Base-by-base conservation (phyloP, 208 protist species). In the Wallacemonas collosoma region DNA sequence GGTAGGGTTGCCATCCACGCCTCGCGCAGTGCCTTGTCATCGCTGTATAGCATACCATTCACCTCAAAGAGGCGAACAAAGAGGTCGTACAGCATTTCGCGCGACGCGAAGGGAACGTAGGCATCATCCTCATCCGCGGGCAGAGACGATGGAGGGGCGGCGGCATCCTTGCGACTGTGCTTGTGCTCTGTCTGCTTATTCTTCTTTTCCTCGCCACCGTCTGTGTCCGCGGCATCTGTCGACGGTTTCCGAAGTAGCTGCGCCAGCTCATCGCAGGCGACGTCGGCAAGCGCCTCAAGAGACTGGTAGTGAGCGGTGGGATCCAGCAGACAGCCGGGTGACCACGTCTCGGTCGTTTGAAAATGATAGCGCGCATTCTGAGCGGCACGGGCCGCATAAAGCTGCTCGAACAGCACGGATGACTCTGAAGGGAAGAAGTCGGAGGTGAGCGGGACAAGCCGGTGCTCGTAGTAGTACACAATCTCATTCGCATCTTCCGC, bases 331-430 rank as follows among this genome's bases (percentile, higher is more conserved):
- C 68, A 73, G 2, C 79, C 82, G 11, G 84, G 81, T 57, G 84
- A 83, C 68, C 75, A 81, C 60, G 66, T 77, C 58, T 86, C 68
- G 15, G 54, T 74, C 8, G 75, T 63, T 35, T 85, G 69, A 71
- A 89, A 89, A 71, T 89, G 84, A 41, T 89, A 89, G 40, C 84
- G 81, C 1, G 76, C 75, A 67, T 89, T 82, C 67, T 89, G 81
- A 1, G 68, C 72, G 40, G 57, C 50, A 2, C 82, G 75, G 0
- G 85, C 73, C 38, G 72, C 60, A 68, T 79, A 76, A 8, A 90
- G 75, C 79, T 90, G 85, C 57, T 70, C 69, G 54, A 87, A 90
- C 17, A 90, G 74, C n/a, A 81, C 35, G 54, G 64, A 75, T 40
- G 79, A 68, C 0, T 70, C 50, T 9, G 81, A 85, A 2, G 76